Evolutionary conservation across 129 eudicot species (phyloP).

Genomic region (Oenanthe sinensis): DNA sequence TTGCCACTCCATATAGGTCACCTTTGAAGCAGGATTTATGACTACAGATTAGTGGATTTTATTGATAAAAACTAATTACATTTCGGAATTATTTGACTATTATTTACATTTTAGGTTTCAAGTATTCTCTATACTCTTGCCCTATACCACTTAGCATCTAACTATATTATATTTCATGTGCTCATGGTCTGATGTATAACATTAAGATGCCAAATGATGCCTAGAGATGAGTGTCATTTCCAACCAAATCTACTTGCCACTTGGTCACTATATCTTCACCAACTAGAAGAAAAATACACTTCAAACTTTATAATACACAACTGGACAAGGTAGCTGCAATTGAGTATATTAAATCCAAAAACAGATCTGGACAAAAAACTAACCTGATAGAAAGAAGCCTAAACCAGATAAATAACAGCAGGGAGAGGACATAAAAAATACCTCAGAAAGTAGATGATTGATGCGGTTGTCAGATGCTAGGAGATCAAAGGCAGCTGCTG

Average conservation of each 20-base stretch:
- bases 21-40: neutral
- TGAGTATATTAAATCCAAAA: too few species aligned
- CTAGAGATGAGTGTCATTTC: neutral
- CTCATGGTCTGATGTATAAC: neutral
- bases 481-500: conserved; percentile 41
- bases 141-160: neutral
- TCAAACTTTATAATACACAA: too few species aligned
- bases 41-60: too few species aligned
- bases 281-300: too few species aligned
- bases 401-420: neutral
- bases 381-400: neutral
- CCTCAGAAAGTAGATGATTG: conserved; percentile 69
- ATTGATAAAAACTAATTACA: too few species aligned
- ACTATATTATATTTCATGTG: neutral
- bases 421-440: conserved; percentile 15
- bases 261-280: too few species aligned
- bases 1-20: neutral
- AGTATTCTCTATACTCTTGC: neutral
- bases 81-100: neutral
- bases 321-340: too few species aligned
- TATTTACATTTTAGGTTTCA: neutral
- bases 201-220: neutral
- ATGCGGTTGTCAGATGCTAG: conserved; percentile 52
- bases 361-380: too few species aligned
- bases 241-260: neutral